Base-by-base conservation (phyloP, 305 asterid species). In the Fraxinus sp. region DNA sequence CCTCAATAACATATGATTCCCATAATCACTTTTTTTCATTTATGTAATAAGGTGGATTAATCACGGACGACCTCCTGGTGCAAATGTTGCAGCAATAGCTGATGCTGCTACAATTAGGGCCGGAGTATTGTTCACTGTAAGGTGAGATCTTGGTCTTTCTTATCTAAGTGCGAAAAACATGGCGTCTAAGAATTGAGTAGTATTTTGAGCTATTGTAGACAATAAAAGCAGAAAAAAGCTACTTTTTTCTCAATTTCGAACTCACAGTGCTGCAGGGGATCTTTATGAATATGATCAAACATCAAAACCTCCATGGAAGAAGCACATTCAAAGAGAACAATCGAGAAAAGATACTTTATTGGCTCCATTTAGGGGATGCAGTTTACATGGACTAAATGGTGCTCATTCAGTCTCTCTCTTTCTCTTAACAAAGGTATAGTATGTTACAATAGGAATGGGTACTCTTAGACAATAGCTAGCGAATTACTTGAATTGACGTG, bases 291-390 rank as follows among this genome's bases (percentile, higher is more conserved):
- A 91, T 57, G 98, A 93, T 79, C 86, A 55, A 57, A 77, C 82
- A 1, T 84, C 98, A 28, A 94, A 88, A 84, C 98, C 98, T 35
- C 89, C 95, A 59, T 95, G 98, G 98, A 95, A 91, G 91, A 95
- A 93, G 88, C 98, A 95, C 59, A 87, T 93, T 87, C 89, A 77
- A 35, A 81, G 68, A 75, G 89, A 88, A 77, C 92, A 89, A 75
- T 85, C 90, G 8, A 81, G 76, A 41, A 80, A 85, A 52, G 83
- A 87, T 5, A 79, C 90, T 28, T 86, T 90, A 9, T 79, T 95
- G 84, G 86, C 89, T 7, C 83, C 95, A 9, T 83, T 86, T 78
- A 85, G 32, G 72, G 90, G 97, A 13, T 95, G 97, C 90, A 84
- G 80, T 82, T 77, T 91, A 77, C 88, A 82, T 71, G 94, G 91